Conservation (phyloP, 345 rosid genomes). For the Gynandropsis gynandra region DNA sequence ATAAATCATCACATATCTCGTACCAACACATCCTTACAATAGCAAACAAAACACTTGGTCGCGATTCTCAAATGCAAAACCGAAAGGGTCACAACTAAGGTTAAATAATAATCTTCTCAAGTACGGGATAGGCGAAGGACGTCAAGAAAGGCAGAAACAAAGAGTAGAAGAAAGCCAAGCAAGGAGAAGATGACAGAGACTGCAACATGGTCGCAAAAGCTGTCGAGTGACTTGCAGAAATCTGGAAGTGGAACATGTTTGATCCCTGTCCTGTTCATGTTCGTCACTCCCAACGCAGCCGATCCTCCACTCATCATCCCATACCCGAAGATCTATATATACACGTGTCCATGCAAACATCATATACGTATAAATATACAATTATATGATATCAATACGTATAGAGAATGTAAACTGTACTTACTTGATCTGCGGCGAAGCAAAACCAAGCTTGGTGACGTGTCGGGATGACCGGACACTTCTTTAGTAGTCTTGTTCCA, state of each 20-base stretch:
- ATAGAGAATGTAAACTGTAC: too few species aligned
- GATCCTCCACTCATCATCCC: slow-evolving; percentile 72
- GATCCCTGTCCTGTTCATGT: slow-evolving; percentile 78
- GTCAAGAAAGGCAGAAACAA: slow-evolving; percentile 51
- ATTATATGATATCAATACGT: too few species aligned
- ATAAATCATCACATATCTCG: too few species aligned
- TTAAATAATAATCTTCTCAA: slow-evolving; percentile 1
- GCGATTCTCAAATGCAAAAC: too few species aligned
- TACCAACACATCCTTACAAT: too few species aligned
- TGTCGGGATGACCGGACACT: slow-evolving; percentile 43
- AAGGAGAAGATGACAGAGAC: slow-evolving; percentile 64
- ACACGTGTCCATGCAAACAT: background rate
- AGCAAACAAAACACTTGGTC: too few species aligned
- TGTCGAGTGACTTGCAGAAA: slow-evolving; percentile 65
- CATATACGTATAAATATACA: background rate
- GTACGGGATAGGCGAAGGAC: slow-evolving; percentile 47
- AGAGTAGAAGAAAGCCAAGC: slow-evolving; percentile 48
- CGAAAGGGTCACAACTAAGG: too few species aligned
- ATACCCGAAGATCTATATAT: slow-evolving; percentile 49
- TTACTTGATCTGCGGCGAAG: slow-evolving; percentile 71
- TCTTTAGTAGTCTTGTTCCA: slow-evolving; percentile 40
- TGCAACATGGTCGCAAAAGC: slow-evolving; percentile 67
- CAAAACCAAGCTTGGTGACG: slow-evolving; percentile 66
- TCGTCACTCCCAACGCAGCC: slow-evolving; percentile 69
- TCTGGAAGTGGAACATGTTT: slow-evolving; percentile 60